These are phyloP conservation scores for Solanum acaule DNA, from an alignment of 257 asterid genomes.

Conservation along the genomic window DNA sequence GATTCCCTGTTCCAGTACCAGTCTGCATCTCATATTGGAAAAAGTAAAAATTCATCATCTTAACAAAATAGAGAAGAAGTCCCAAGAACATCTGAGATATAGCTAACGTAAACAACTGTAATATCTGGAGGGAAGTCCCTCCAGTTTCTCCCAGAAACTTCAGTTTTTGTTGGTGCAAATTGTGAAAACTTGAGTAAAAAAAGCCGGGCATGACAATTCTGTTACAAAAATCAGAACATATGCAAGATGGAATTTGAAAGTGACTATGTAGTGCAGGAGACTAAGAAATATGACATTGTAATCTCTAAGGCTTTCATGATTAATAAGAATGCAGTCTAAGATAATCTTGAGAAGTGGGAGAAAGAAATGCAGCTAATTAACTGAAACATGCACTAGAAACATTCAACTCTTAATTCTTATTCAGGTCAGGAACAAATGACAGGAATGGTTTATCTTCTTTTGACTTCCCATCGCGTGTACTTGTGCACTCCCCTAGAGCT, in stretches of 20 bases:
- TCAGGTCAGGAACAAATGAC: background rate
- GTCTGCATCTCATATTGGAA: slow-evolving; percentile 25
- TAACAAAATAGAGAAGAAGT: background rate
- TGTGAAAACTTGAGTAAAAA: slow-evolving; percentile 20
- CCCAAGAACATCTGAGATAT: background rate
- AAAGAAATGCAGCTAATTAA: background rate
- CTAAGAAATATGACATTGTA: background rate
- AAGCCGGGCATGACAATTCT: background rate
- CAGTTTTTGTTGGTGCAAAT: slow-evolving; percentile 16
- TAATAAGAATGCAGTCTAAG: background rate
- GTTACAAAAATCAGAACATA: no score
- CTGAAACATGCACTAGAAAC: background rate
- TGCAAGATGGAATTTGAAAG: no score
- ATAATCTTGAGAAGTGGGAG: background rate
- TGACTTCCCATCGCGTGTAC: slow-evolving; percentile 3
- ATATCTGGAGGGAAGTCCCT: slow-evolving; percentile 19
- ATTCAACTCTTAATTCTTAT: background rate
- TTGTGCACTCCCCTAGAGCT: slow-evolving; percentile 10
- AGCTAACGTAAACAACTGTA: background rate
- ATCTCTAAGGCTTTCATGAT: background rate
- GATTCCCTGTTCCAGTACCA: slow-evolving; percentile 9
- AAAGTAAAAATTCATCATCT: slow-evolving; percentile 1
- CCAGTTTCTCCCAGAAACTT: slow-evolving; percentile 41
- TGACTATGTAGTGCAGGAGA: background rate
- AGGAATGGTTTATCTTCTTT: slow-evolving; percentile 9